Evolutionary conservation across 176 grass and related monocot species (phyloP).

Genomic region (Otatea glauca): DNA sequence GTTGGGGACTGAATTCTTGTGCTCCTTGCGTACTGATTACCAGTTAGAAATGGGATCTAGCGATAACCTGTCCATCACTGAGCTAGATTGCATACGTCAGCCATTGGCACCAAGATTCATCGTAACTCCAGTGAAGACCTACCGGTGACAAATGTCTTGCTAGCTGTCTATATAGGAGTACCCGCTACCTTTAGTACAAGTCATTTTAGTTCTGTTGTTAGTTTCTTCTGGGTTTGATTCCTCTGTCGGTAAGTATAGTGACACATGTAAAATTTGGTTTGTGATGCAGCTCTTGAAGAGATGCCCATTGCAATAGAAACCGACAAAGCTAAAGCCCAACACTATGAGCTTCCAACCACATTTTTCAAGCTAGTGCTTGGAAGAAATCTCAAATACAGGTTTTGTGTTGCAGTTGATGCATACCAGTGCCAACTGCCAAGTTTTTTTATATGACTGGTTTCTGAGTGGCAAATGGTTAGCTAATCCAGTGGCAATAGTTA

Average conservation of each 20-base stretch:
- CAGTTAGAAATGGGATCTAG: neutral
- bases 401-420: neutral
- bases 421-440: neutral
- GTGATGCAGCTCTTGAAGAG: slow-evolving; percentile 64
- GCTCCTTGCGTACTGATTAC: neutral
- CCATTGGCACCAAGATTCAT: neutral
- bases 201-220: neutral
- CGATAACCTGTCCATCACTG: neutral
- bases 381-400: slow-evolving; percentile 91
- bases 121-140: neutral
- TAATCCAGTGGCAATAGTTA: neutral
- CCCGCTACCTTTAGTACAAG: neutral
- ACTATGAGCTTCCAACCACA: slow-evolving; percentile 86
- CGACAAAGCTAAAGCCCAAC: slow-evolving; percentile 82
- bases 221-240: neutral
- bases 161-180: neutral
- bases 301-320: slow-evolving; percentile 92
- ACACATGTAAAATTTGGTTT: neutral
- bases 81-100: neutral
- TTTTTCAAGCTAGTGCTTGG: slow-evolving; percentile 94
- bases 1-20: too few species aligned
- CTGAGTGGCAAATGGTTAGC: neutral
- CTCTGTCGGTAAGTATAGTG: neutral
- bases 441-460: neutral
- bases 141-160: neutral